Percentiles rank a stretch among this genome's conserved stretches.
Evolutionary conservation across 192 early-diverging fungal species (phyloP).

Genomic region (Umbelopsis sp.): DNA sequence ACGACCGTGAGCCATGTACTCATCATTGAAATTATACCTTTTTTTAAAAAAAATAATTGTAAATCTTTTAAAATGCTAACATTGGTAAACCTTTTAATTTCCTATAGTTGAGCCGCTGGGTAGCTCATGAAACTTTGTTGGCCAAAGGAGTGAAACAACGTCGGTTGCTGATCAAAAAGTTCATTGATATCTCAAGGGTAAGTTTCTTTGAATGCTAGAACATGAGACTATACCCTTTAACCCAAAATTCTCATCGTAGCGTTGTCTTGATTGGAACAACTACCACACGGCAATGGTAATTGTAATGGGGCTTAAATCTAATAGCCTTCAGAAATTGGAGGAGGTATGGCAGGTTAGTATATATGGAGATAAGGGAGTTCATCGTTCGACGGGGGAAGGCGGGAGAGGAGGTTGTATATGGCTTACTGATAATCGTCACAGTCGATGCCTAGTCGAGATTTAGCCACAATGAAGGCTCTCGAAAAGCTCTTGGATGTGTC

Average conservation of each 20-base stretch:
- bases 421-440: not conserved
- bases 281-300: slow-evolving; percentile 71
- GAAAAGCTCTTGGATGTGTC: slow-evolving; percentile 63
- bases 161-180: slow-evolving; percentile 22
- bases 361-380: slow-evolving; percentile 40
- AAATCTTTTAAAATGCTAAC: too few relatives aligned
- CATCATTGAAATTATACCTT: too few relatives aligned
- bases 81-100: too few relatives aligned
- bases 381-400: too few relatives aligned
- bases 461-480: slow-evolving; percentile 45
- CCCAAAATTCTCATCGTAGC: slow-evolving; percentile 16
- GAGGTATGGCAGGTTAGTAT: slow-evolving; percentile 24
- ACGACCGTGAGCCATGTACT: too few relatives aligned
- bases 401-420: slow-evolving; percentile 22
- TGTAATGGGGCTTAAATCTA: slow-evolving; percentile 56
- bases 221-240: not conserved
- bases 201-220: not conserved
- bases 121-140: slow-evolving; percentile 28
- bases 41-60: too few relatives aligned
- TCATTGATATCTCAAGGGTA: slow-evolving; percentile 41
- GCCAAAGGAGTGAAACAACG: slow-evolving; percentile 13
- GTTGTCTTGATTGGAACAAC: slow-evolving; percentile 59
- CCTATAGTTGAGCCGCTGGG: slow-evolving; percentile 37
- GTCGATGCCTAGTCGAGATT: slow-evolving; percentile 46
- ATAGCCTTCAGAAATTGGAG: slow-evolving; percentile 56